Conservation (phyloP, 352 stramenopile genomes). For the Globisporangium carolinianum region DNA sequence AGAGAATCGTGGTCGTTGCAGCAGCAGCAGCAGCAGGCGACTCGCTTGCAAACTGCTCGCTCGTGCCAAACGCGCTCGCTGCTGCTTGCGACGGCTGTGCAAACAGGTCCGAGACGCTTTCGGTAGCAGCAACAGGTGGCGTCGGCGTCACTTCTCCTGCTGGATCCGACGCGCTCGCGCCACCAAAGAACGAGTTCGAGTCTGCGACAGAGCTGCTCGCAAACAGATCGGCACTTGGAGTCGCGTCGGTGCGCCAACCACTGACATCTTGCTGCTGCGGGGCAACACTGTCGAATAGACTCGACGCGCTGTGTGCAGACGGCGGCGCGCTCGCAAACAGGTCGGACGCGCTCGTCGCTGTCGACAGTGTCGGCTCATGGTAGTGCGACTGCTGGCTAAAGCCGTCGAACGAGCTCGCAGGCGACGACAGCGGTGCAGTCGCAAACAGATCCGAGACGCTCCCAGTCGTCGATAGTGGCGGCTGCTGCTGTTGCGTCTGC, state of each 20-base stretch:
- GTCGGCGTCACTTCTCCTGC: neutral
- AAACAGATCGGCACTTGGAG: conserved; percentile 3
- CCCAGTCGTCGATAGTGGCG: conserved; percentile 4
- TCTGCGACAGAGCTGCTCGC: neutral
- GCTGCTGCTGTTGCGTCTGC: conserved; percentile 8
- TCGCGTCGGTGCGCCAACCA: neutral
- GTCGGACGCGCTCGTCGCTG: conserved; percentile 1
- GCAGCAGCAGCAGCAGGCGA: neutral
- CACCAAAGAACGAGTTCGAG: conserved; percentile 1
- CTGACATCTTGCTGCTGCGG: neutral
- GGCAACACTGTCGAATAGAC: conserved; percentile 5
- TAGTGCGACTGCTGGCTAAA: neutral
- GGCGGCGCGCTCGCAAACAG: conserved; percentile 6
- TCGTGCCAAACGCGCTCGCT: conserved; percentile 1
- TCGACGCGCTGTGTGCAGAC: neutral
- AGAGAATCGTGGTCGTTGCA: neutral
- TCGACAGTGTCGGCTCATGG: conserved; percentile 1
- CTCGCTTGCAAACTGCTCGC: conserved; percentile 1
- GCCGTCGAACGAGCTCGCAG: neutral
- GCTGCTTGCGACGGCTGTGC: neutral
- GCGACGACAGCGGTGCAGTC: conserved; percentile 1
- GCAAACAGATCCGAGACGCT: conserved; percentile 7
- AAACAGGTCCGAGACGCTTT: conserved; percentile 2
- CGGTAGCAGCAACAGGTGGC: neutral
- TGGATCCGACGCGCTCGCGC: neutral